These are phyloP conservation scores for Lecanosticta acicola DNA, from an alignment of 2,329 filamentous ascomycete species.

Conservation along the genomic window DNA sequence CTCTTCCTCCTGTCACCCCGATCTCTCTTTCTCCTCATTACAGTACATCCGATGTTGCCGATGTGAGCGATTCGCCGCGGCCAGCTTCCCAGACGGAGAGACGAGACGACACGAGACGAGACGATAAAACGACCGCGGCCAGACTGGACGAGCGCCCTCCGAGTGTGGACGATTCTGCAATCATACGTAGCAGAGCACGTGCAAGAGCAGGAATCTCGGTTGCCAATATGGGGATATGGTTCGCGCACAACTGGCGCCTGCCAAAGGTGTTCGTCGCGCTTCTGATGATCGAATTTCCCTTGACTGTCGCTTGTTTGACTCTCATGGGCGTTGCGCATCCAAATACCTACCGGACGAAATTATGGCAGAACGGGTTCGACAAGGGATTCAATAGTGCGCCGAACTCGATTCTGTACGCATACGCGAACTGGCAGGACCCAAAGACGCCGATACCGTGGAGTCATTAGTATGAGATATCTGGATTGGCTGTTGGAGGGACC, in stretches of 20 bases:
- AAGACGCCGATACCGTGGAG: slow-evolving; percentile 67
- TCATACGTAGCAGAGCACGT: background rate
- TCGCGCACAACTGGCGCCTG: slow-evolving; percentile 50
- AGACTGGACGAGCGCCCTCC: too few relatives aligned
- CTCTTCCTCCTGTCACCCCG: too few relatives aligned
- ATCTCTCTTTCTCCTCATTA: too few relatives aligned
- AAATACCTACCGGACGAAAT: slow-evolving; percentile 62
- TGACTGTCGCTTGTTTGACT: slow-evolving; percentile 60
- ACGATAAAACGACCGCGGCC: too few relatives aligned
- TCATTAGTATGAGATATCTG: slow-evolving; percentile 50
- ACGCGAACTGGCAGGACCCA: slow-evolving; percentile 62
- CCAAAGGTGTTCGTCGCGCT: slow-evolving; percentile 50
- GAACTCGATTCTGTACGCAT: slow-evolving; percentile 62
- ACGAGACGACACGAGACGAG: too few relatives aligned
- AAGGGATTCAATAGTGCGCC: slow-evolving; percentile 71
- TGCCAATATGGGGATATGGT: slow-evolving; percentile 10
- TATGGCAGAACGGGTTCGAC: slow-evolving; percentile 68
- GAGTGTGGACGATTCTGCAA: too few relatives aligned
- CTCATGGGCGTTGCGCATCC: slow-evolving; percentile 70
- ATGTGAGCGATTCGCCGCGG: too few relatives aligned
- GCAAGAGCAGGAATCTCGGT: background rate
- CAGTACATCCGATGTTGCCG: too few relatives aligned
- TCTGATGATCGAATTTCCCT: slow-evolving; percentile 60
- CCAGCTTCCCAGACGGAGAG: too few relatives aligned
- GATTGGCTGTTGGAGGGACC: background rate